phyloP scores from a whole-genome alignment of 371 early-diverging fungal genomes.

The Mortierella sp. region DNA sequence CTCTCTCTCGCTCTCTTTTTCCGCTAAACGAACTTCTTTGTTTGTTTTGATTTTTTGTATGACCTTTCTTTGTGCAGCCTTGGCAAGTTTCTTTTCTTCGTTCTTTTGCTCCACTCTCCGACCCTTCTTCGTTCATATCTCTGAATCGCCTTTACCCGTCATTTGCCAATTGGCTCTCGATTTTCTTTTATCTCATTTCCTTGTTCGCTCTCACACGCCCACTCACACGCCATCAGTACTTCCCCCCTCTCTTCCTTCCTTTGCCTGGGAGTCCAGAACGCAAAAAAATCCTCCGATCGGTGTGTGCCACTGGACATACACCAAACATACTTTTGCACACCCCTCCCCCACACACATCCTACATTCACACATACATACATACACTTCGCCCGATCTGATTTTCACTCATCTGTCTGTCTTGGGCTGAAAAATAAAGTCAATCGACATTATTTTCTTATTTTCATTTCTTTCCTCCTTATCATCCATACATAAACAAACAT shows the following conservation, averaged over 20 bases:
- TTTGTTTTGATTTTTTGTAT: neutral
- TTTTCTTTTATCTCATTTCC: neutral
- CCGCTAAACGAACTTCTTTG: too few relatives aligned
- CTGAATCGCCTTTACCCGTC: too few relatives aligned
- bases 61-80: neutral
- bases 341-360: neutral
- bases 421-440: neutral
- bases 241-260: neutral
- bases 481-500: neutral
- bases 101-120: neutral
- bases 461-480: neutral
- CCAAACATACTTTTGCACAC: neutral
- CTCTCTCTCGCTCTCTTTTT: too few relatives aligned
- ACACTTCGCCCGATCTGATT: conserved; percentile 14
- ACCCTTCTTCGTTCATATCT: neutral
- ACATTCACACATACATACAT: too few relatives aligned
- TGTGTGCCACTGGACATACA: neutral
- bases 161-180: neutral
- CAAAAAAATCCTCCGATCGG: conserved; percentile 1
- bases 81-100: neutral
- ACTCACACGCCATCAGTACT: neutral
- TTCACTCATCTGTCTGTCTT: neutral
- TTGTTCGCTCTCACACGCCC: too few relatives aligned
- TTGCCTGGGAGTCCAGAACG: neutral
- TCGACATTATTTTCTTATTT: neutral